These are phyloP conservation scores for Boletus subparvulus DNA, from an alignment of 768 basidiomycete species.

Conservation along the genomic window DNA sequence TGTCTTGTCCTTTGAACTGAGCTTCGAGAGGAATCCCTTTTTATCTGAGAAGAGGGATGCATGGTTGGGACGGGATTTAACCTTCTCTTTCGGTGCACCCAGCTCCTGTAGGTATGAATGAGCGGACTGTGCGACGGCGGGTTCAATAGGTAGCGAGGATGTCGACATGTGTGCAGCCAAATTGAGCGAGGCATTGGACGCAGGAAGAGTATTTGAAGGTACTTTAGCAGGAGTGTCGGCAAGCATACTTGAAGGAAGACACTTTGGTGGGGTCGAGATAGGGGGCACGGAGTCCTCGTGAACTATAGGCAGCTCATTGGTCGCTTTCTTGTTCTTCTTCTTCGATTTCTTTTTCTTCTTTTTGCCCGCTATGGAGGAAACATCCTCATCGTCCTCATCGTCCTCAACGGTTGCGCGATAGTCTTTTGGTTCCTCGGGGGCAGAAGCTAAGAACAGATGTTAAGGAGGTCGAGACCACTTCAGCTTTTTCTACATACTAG, in stretches of 20 bases:
- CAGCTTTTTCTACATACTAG: slow-evolving; percentile 7
- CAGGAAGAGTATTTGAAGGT: not conserved
- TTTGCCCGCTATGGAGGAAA: slow-evolving; percentile 32
- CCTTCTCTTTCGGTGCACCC: slow-evolving; percentile 54
- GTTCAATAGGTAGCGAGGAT: slow-evolving; percentile 43
- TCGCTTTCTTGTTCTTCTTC: slow-evolving; percentile 62
- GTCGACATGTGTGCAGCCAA: slow-evolving; percentile 36
- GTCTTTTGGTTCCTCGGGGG: slow-evolving; percentile 35
- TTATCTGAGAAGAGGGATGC: slow-evolving; percentile 48
- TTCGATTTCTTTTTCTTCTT: slow-evolving; percentile 71
- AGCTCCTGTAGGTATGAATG: slow-evolving; percentile 65
- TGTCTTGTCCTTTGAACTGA: slow-evolving; percentile 35
- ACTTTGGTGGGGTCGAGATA: slow-evolving; percentile 20
- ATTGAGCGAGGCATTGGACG: slow-evolving; percentile 19
- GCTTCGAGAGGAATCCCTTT: slow-evolving; percentile 51
- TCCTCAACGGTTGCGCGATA: slow-evolving; percentile 60
- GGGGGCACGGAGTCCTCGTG: slow-evolving; percentile 18
- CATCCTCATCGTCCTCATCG: slow-evolving; percentile 63
- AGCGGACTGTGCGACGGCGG: slow-evolving; percentile 62
- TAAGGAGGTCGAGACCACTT: not conserved
- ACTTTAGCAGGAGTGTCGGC: slow-evolving; percentile 28
- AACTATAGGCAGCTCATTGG: slow-evolving; percentile 19
- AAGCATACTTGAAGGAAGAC: slow-evolving; percentile 15
- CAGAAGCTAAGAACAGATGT: slow-evolving; percentile 8
- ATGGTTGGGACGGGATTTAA: slow-evolving; percentile 67